phyloP scores from a whole-genome alignment of 129 eudicot genomes.

The Solidago caesia region DNA sequence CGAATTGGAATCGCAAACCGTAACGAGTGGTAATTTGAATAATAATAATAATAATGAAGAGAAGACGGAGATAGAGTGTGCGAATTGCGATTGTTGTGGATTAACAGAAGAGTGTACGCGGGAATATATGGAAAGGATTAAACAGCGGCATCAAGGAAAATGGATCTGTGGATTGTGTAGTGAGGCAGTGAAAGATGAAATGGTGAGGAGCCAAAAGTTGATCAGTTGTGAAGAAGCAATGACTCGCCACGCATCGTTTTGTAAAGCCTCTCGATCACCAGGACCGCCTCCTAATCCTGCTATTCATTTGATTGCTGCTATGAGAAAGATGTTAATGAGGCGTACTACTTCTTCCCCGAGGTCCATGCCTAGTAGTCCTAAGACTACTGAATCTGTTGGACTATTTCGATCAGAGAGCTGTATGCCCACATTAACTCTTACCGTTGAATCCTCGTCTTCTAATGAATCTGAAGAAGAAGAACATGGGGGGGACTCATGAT shows the following conservation, averaged over 20 bases:
- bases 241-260: slow-evolving; percentile 59
- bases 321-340: slow-evolving; percentile 62
- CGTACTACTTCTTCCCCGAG: slow-evolving; percentile 52
- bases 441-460: slow-evolving; percentile 33
- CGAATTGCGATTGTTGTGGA: slow-evolving; percentile 75
- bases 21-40: neutral
- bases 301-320: slow-evolving; percentile 63
- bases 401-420: slow-evolving; percentile 61
- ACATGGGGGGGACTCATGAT: neutral
- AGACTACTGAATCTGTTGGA: slow-evolving; percentile 1
- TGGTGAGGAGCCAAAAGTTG: slow-evolving; percentile 50
- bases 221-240: slow-evolving; percentile 71
- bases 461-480: slow-evolving; percentile 31
- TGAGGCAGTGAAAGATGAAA: slow-evolving; percentile 76
- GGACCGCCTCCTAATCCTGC: slow-evolving; percentile 76
- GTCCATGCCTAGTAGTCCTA: slow-evolving; percentile 69
- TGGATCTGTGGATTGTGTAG: slow-evolving; percentile 92
- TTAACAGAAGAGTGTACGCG: slow-evolving; percentile 85
- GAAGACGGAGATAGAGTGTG: slow-evolving; percentile 48
- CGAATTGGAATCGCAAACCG: slow-evolving; percentile 34
- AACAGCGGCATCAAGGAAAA: slow-evolving; percentile 64
- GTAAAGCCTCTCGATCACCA: slow-evolving; percentile 47
- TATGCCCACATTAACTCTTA: slow-evolving; percentile 52
- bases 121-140: slow-evolving; percentile 60
- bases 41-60: too few species aligned